Base-by-base conservation (phyloP, 768 basidiomycete species). In the Rhodotorula toruloides region DNA sequence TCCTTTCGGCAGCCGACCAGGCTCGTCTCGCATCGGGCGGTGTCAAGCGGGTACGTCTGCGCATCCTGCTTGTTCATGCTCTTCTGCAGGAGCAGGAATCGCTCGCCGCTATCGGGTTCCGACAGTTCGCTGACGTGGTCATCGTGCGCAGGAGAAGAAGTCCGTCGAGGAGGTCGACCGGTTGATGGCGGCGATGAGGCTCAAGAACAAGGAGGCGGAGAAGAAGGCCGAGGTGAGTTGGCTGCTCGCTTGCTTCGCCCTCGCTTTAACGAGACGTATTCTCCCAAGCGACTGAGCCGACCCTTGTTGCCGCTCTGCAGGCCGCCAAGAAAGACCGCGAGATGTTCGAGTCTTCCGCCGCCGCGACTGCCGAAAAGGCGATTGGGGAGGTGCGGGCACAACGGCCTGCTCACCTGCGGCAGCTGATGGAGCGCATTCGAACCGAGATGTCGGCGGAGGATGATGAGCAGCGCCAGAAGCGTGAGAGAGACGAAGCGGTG, bases 161-260 rank as follows among this genome's bases (percentile, higher is more conserved):
- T 42, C 56, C 48, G 46, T 47, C 8, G 62, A 68, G 27, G 61
- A 68, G 49, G 14, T 63, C 27, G 67, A 63, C 19, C 58, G 39
- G 42, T 27, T 63, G 14, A 63, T 68, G 61, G 67, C 58, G 8
- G 9, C 4, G n/a, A 68, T 68, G 61, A 49, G 34, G 42, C 12
- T 55, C 5, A 59, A 56, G 58, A 68, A 68, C 49, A 48, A 56
- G 13, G 54, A 59, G 25, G 29, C 31, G 19, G 37, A 27, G 32
- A 32, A 27, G 48, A 55, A 52, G 48, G 29, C 31, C 8, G 43
- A 13, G 3, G 66, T 62, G 21, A 49, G 60, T 44, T 4, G 11
- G 11, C 32, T 34, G 21, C 5, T 13, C n/a, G 19, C 27, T 12
- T 21, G 17, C 19, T 43, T 22, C 36, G 12, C 46, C 3, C 16